Conservation (phyloP, 2,329 filamentous ascomycete genomes). For the Chaetomium sp. region DNA sequence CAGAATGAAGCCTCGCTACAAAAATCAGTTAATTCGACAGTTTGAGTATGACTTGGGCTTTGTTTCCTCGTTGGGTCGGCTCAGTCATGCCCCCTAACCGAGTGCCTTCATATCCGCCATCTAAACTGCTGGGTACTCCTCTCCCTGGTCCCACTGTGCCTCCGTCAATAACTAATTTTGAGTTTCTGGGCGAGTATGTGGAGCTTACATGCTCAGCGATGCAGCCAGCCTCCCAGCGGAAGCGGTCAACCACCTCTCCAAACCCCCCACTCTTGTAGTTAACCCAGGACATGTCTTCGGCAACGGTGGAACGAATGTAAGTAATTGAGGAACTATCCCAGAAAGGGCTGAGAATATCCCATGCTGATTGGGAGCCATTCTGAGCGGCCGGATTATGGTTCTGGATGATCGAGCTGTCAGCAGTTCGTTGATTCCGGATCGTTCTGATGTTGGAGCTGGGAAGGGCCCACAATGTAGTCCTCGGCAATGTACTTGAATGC, state of each 20-base stretch:
- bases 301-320: conserved; percentile 12
- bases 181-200: neutral
- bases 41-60: too few relatives aligned
- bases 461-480: conserved; percentile 17
- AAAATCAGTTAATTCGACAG: too few relatives aligned
- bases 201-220: conserved; percentile 16
- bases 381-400: conserved; percentile 16
- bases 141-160: conserved; percentile 16
- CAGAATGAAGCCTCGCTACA: too few relatives aligned
- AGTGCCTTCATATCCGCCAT: too few relatives aligned
- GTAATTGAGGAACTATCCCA: conserved; percentile 7
- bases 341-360: conserved; percentile 14
- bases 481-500: conserved; percentile 17
- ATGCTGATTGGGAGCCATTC: conserved; percentile 13
- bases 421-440: neutral
- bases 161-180: neutral
- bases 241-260: conserved; percentile 16
- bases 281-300: conserved; percentile 17
- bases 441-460: neutral
- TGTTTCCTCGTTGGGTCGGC: too few relatives aligned
- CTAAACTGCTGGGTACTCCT: conserved; percentile 9
- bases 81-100: too few relatives aligned
- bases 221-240: conserved; percentile 16
- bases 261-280: conserved; percentile 11
- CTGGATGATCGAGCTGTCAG: neutral